Base-by-base conservation (phyloP, 225 moss, liverwort and hornwort genomes). In the Marchantia polymorpha region DNA sequence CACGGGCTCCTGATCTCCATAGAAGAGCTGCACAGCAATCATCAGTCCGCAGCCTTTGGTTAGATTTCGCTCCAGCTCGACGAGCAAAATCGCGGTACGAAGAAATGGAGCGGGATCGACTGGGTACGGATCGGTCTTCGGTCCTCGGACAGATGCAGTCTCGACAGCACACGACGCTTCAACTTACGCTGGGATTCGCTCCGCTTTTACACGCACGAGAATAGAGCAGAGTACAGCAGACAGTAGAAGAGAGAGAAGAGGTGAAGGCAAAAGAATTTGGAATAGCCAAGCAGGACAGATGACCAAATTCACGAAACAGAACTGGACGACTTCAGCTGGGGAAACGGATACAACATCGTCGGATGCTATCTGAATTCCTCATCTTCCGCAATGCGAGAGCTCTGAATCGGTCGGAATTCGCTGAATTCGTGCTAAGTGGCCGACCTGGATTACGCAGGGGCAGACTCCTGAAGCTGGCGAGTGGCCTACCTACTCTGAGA, bases 1-100 rank as follows among this genome's bases (percentile, higher is more conserved):
- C 61, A 85, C 78, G 13, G 87, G 85, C 54, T 87, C 87, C 7
- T 50, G 56, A 25, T 88, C 87, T 71, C 87, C 87, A 60, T 88
- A 88, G 81, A 88, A 88, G 66, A 88, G 87, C 87, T 88, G 83
- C 82, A 84, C 27, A 39, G 39, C 39, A 39, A 39, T 39, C 39
- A 39, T 2, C 39, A 39, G 5, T 39, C 39, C 2, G 39, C 39
- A 39, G 5, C 39, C 39, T 2, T 2, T 39, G 5, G 39, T 39
- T 39, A 39, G 39, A 39, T 39, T 39, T 39, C 5, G 2, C 39
- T 2, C 39, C 3, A 39, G 2, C 39, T 39, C 39, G 39, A 5
- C 39, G 39, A 2, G 2, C 39, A 39, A n/a, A n/a, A n/a, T n/a
- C n/a, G n/a, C n/a, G n/a, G n/a, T n/a, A n/a, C n/a, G n/a, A n/a